phyloP scores from a whole-genome alignment of 2,329 filamentous ascomycete species.

The Colletotrichum sp. region DNA sequence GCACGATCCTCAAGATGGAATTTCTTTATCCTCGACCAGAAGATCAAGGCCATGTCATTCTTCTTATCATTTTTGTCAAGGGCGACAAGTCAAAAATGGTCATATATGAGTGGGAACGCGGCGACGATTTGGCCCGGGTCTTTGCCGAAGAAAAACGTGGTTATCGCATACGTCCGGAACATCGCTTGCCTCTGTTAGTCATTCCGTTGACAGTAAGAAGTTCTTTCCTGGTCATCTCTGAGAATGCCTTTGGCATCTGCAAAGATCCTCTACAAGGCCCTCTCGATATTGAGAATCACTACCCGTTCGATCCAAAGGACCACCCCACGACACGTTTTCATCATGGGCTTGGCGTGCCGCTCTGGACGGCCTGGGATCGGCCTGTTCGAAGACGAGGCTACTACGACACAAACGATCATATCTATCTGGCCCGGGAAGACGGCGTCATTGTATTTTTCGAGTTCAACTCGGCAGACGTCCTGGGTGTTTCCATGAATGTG shows the following conservation, averaged over 20 bases:
- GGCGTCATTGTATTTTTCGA: constrained; percentile 78
- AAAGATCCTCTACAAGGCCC: constrained; percentile 58
- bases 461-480: constrained; percentile 61
- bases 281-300: constrained; percentile 50
- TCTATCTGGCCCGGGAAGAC: constrained; percentile 90
- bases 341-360: constrained; percentile 53
- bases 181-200: constrained; percentile 69
- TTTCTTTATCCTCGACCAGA: constrained; percentile 77
- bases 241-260: constrained; percentile 61
- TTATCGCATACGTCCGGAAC: constrained; percentile 53
- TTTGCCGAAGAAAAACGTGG: constrained; percentile 54
- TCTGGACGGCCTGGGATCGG: constrained; percentile 87
- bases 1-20: constrained; percentile 83
- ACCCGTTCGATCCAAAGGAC: constrained; percentile 34
- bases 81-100: constrained; percentile 56
- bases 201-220: constrained; percentile 75
- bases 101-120: constrained; percentile 66
- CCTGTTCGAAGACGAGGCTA: constrained; percentile 71
- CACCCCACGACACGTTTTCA: constrained; percentile 48
- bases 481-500: constrained; percentile 61
- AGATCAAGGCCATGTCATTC: constrained; percentile 74
- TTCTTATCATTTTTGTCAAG: constrained; percentile 68
- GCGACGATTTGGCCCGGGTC: constrained; percentile 49
- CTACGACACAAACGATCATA: constrained; percentile 71
- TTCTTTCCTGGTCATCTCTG: constrained; percentile 73